Conservation (phyloP, 179 eudicot species). For the Patellifolia procumbens region DNA sequence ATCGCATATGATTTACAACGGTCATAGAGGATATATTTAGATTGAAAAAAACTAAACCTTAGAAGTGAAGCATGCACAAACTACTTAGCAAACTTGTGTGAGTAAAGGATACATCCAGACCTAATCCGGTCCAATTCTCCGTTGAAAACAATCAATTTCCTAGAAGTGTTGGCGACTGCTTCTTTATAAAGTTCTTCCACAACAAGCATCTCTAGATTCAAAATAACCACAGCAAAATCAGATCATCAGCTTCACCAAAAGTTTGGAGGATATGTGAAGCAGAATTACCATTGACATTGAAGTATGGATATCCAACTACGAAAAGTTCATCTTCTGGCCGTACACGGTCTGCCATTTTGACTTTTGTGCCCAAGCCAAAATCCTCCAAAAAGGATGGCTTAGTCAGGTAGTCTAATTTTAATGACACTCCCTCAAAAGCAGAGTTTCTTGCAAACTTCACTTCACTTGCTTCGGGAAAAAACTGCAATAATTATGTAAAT, state of each 20-base stretch:
- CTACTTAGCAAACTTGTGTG: background rate
- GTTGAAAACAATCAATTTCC: slow-evolving; percentile 81
- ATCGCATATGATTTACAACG: no score
- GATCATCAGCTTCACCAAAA: background rate
- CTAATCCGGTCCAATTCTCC: slow-evolving; percentile 96
- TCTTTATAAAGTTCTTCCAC: slow-evolving; percentile 95
- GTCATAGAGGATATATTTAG: no score
- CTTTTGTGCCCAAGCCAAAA: slow-evolving; percentile 75
- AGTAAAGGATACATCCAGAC: slow-evolving; percentile 92
- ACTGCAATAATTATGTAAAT: slow-evolving; percentile 49
- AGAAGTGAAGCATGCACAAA: background rate
- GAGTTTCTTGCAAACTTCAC: slow-evolving; percentile 74
- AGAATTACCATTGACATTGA: slow-evolving; percentile 79
- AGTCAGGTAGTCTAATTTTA: slow-evolving; percentile 88
- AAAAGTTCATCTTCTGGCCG: slow-evolving; percentile 85
- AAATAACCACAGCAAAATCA: slow-evolving; percentile 4
- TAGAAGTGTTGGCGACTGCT: slow-evolving; percentile 65
- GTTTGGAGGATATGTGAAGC: slow-evolving; percentile 11
- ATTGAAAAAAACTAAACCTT: background rate
- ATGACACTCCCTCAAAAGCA: slow-evolving; percentile 78
- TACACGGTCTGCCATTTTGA: slow-evolving; percentile 90
- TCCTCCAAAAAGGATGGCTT: slow-evolving; percentile 91
- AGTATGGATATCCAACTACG: slow-evolving; percentile 87
- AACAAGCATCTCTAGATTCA: slow-evolving; percentile 80
- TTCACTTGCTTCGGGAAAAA: slow-evolving; percentile 96